phyloP scores from a whole-genome alignment of 148 eudicot genomes.

The Rhododendron mucronatum region DNA sequence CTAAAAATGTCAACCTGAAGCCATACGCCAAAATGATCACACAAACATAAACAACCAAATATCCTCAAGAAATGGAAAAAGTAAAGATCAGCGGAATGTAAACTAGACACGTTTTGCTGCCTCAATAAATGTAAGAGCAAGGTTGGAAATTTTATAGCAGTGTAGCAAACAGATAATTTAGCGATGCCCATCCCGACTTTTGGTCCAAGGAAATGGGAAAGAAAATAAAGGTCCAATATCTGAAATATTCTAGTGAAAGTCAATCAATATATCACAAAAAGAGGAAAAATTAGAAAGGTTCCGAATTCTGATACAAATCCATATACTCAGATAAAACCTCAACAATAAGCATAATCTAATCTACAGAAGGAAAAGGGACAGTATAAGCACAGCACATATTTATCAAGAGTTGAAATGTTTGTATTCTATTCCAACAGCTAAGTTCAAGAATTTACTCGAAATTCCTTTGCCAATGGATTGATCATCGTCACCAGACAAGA shows the following conservation, averaged over 20 bases:
- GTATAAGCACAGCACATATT: neutral
- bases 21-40: neutral
- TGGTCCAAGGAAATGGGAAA: neutral
- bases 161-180: neutral
- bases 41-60: neutral
- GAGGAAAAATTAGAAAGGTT: neutral
- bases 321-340: neutral
- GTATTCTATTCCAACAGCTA: neutral
- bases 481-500: constrained; percentile 91
- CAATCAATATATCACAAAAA: neutral
- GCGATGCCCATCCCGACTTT: neutral
- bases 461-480: constrained; percentile 78
- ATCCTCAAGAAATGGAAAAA: neutral
- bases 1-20: neutral
- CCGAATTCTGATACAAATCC: neutral
- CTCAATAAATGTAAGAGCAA: constrained; percentile 1
- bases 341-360: neutral
- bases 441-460: constrained; percentile 48
- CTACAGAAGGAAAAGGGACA: neutral
- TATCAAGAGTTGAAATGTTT: neutral
- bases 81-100: neutral
- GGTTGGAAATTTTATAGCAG: neutral
- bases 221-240: neutral
- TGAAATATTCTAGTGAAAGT: neutral
- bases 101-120: neutral